Evolutionary conservation across 2,329 filamentous ascomycete genomes (phyloP), one percentile per base, ranked within the genome.

Genomic region (Scedosporium dehoogii): DNA sequence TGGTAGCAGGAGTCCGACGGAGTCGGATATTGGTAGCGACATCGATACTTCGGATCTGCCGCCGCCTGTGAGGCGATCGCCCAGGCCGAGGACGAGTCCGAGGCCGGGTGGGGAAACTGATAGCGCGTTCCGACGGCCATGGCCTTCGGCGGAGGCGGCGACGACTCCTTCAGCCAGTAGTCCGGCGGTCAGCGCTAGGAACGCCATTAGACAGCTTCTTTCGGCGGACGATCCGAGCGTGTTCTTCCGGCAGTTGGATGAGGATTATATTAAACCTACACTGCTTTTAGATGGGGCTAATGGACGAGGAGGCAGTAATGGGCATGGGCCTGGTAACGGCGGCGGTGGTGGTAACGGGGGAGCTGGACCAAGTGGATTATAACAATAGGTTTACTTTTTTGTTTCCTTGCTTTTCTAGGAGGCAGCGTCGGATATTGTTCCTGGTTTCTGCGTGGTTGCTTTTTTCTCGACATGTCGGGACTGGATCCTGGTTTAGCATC

Each of bases 211-310:
- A 63, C 89, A 93, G 70, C 79, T 99, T 7, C 86, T 96, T 67
- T 90, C 89, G 16, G 84, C 89, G 0, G 91, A 96, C 59, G 94
- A 99, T 72, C 92, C 96, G 55, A 89, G 90, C 9, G 91, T 89
- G 56, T 85, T 96, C 76, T 96, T 99, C 74, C 87, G 87, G 67
- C 92, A 96, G 75, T 78, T 99, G 64, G 94, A 99, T 73, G 94
- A 99, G 74, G 91, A 92, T 64, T 97, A 92, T 73, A 92, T 97
- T 74, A 97, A 97, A 79, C 93, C 93, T 18, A 90, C 88, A 71
- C 76, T 97, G 62, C 75, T 97, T 66, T 81, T 97, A 21, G 92
- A 97, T 75, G 89, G 88, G 56, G 80, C 80, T 25, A 69, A 70
- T 46, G 68, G 68, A 27, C 65, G 67, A 3, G 67, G 70, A n/a